Evolutionary conservation across 805 yeast genomes (phyloP), one percentile per base, ranked within the genome.

Genomic region (Wickerhamomyces chambardii): DNA sequence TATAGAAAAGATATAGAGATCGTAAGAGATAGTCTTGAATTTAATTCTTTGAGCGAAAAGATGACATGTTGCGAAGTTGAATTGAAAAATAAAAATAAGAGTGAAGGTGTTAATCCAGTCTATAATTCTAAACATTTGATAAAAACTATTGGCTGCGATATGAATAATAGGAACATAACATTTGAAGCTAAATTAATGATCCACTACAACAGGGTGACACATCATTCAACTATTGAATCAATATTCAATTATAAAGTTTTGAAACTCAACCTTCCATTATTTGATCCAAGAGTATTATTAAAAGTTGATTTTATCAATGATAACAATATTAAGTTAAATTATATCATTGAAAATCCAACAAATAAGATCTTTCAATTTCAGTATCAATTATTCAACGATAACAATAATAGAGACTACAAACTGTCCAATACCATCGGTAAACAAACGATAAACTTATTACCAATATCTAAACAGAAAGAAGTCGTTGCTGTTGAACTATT

Each of bases 321-420:
- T 24, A 47, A 43, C 22, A 41, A 39, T 2, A 44, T 63, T 14
- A 54, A 49, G 30, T 51, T 75, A 30, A 60, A 50, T 12, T 84
- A 73, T 49, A 63, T 66, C 34, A 48, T 84, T 33, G 95, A 84
- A 49, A 84, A 84, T 48, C 87, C 94, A 12, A 80, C 94, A 0
- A 66, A 81, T 3, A 63, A 80, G 30, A 68, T 79, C 3, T 75
- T 85, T 43, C 74, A 75, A 10, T 85, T 82, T 44, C 57, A 78
- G 11, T 62, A 76, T 3, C 59, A 64, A 11, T 53, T 76, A 4
- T 40, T 63, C 2, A 59, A 64, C 30, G 59, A 58, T 24, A 24
- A 24, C 27, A 24, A 24, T 8, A 11, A 8, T 57, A 36, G 44
- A 43, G 18, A 33, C 42, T 27, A 44, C 51, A 14, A 37, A 55